These are phyloP conservation scores for Colletotrichum melonis DNA, from an alignment of 2,329 filamentous ascomycete genomes.

Conservation along the genomic window DNA sequence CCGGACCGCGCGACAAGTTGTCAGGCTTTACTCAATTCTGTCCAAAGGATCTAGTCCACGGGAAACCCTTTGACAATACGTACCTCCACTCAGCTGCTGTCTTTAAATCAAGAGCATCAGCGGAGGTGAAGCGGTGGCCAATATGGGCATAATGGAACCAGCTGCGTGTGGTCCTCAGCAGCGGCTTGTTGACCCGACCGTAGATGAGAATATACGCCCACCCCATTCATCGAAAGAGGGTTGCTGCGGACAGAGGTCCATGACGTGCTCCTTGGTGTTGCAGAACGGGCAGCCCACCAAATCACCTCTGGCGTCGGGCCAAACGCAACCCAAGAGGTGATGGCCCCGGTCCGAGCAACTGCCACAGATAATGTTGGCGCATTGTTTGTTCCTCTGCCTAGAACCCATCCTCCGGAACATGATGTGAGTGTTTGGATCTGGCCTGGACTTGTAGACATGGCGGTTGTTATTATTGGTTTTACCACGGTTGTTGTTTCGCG, in stretches of 20 bases:
- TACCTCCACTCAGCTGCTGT: background rate
- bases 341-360: background rate
- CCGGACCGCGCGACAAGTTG: background rate
- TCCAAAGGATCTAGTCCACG: background rate
- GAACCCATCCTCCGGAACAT: no score
- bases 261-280: background rate
- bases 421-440: no score
- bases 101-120: background rate
- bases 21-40: background rate
- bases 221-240: background rate
- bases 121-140: background rate
- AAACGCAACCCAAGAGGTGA: background rate
- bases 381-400: background rate
- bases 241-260: background rate
- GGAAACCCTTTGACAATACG: background rate
- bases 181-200: background rate
- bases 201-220: background rate
- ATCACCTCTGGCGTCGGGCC: background rate
- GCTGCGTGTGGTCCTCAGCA: background rate
- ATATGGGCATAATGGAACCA: background rate
- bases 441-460: no score
- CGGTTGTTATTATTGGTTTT: no score
- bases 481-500: no score
- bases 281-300: background rate
- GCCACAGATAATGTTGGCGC: background rate